Conservation (phyloP, 139 green algal species). For the Chlorella sp. region DNA sequence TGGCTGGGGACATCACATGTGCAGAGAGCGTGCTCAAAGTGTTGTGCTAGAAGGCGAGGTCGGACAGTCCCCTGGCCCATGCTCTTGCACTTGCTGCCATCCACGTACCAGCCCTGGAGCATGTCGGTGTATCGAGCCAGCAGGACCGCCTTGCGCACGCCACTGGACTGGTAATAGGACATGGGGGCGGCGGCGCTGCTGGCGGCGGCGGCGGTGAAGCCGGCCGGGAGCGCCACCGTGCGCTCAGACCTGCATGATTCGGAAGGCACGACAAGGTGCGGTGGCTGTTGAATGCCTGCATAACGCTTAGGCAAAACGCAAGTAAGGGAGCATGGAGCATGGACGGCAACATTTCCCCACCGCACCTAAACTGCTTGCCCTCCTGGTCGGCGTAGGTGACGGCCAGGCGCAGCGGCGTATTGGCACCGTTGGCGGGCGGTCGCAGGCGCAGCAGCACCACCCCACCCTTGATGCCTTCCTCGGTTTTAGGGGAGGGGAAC, state of each 20-base stretch:
- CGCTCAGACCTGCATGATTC: background rate
- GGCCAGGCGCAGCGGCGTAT: conserved; percentile 21
- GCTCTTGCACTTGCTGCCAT: too few species aligned
- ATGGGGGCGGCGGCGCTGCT: background rate
- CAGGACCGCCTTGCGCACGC: conserved; percentile 48
- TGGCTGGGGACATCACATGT: too few species aligned
- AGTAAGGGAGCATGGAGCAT: background rate
- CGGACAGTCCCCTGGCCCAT: background rate
- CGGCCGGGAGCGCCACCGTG: background rate
- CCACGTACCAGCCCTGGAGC: conserved; percentile 34
- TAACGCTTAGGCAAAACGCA: too few species aligned
- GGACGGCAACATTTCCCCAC: too few species aligned
- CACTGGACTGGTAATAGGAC: conserved; percentile 29
- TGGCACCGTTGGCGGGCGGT: background rate
- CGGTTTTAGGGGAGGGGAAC: conserved; percentile 46
- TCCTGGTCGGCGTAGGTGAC: conserved; percentile 32
- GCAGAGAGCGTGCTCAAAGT: too few species aligned
- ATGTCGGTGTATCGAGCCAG: conserved; percentile 49
- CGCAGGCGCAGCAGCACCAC: conserved; percentile 43
- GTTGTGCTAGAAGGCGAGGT: background rate
- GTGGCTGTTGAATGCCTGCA: too few species aligned
- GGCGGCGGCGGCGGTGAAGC: background rate
- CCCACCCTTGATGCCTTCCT: conserved; percentile 47
- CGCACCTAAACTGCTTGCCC: background rate
- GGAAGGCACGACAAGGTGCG: too few species aligned